Evolutionary conservation across 306 rosid genomes (phyloP).

Genomic region (Betula pendula): DNA sequence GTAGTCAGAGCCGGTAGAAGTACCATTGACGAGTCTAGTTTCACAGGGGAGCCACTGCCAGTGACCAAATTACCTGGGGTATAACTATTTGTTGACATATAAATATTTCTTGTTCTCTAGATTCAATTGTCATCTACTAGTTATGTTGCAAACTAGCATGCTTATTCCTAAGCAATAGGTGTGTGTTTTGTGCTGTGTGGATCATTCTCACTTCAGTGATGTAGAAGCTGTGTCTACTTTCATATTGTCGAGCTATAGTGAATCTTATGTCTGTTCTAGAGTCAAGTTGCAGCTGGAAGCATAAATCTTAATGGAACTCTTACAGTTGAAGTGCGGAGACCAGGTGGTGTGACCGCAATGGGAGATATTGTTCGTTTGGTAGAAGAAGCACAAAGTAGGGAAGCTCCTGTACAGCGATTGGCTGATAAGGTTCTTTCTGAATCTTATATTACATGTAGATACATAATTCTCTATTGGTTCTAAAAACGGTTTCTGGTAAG

Average conservation of each 20-base stretch:
- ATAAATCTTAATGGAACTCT: slow-evolving; percentile 96
- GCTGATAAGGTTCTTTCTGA: slow-evolving; percentile 80
- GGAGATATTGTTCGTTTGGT: slow-evolving; percentile 89
- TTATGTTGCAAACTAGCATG: neutral
- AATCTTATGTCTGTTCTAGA: slow-evolving; percentile 48
- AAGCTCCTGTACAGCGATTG: slow-evolving; percentile 94
- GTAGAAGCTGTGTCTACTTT: slow-evolving; percentile 20
- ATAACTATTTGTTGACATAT: slow-evolving; percentile 36
- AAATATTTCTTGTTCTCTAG: slow-evolving; percentile 1
- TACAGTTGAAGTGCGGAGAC: slow-evolving; percentile 80
- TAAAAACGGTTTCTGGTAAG: slow-evolving; percentile 9
- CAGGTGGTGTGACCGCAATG: slow-evolving; percentile 91
- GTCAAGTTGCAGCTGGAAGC: slow-evolving; percentile 95
- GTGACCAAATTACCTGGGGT: slow-evolving; percentile 95
- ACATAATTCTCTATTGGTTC: slow-evolving; percentile 17
- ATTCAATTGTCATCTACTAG: neutral
- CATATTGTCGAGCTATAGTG: slow-evolving; percentile 25
- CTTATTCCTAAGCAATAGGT: slow-evolving; percentile 3
- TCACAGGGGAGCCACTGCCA: slow-evolving; percentile 96
- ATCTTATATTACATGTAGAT: slow-evolving; percentile 17
- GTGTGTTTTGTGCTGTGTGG: neutral
- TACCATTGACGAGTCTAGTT: slow-evolving; percentile 89
- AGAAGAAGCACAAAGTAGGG: slow-evolving; percentile 94
- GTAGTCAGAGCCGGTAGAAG: slow-evolving; percentile 92
- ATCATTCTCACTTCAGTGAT: slow-evolving; percentile 11